Evolutionary conservation across 2,329 filamentous ascomycete species (phyloP).

Genomic region (Neopestalotiopsis sp.): DNA sequence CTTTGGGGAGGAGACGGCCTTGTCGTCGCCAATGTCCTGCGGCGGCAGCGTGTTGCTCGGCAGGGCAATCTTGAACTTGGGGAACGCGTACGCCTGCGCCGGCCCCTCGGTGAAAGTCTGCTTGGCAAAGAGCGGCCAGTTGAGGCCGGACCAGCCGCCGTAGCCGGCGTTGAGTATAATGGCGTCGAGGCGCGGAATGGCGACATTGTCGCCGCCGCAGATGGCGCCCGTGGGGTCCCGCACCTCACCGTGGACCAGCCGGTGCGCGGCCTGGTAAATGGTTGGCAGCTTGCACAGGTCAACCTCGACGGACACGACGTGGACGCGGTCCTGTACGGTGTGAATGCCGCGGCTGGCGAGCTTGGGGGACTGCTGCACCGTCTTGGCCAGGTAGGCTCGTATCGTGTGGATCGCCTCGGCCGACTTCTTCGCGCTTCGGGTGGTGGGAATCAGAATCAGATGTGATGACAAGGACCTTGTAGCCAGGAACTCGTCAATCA

Average conservation of each 20-base stretch:
- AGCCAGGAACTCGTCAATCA: slow-evolving; percentile 88
- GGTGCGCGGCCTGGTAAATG: slow-evolving; percentile 54
- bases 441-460: slow-evolving; percentile 83
- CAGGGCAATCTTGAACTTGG: slow-evolving; percentile 73
- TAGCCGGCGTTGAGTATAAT: slow-evolving; percentile 88
- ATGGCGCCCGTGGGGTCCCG: slow-evolving; percentile 45
- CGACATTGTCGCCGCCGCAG: slow-evolving; percentile 44
- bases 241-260: slow-evolving; percentile 49
- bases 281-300: slow-evolving; percentile 64
- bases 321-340: slow-evolving; percentile 52
- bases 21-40: slow-evolving; percentile 35
- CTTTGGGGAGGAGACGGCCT: slow-evolving; percentile 28
- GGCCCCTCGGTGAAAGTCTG: slow-evolving; percentile 63
- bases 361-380: slow-evolving; percentile 41
- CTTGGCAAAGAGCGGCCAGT: slow-evolving; percentile 66
- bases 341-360: slow-evolving; percentile 43
- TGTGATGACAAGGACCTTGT: slow-evolving; percentile 69
- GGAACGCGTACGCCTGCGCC: slow-evolving; percentile 74
- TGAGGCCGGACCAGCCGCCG: slow-evolving; percentile 81
- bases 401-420: slow-evolving; percentile 72
- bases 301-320: slow-evolving; percentile 62
- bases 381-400: slow-evolving; percentile 62
- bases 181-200: slow-evolving; percentile 75
- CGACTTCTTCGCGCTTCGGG: slow-evolving; percentile 76
- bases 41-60: slow-evolving; percentile 49